Evolutionary conservation across 768 basidiomycete genomes (phyloP).

Genomic region (Rhodotorula diobovata): DNA sequence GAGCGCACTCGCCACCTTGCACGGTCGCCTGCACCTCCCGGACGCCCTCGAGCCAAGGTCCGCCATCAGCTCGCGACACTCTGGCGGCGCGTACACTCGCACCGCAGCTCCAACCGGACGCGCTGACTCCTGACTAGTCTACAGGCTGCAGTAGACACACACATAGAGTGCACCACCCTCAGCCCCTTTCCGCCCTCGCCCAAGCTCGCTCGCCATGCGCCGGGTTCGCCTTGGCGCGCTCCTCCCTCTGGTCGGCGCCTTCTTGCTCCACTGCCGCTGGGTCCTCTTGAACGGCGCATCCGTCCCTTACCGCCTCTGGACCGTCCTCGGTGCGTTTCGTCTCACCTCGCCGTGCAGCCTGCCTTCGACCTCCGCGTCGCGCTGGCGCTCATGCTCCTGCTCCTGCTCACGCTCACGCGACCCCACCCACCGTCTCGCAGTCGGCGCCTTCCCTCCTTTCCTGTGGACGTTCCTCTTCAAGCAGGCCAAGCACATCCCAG

Average conservation of each 20-base stretch:
- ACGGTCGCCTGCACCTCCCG: too few relatives aligned
- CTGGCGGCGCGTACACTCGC: too few relatives aligned
- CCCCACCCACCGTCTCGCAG: background rate
- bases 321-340: conserved; percentile 29
- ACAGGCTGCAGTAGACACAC: too few relatives aligned
- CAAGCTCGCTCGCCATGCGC: background rate
- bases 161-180: background rate
- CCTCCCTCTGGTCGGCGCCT: background rate
- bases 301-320: conserved; percentile 24
- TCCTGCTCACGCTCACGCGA: background rate
- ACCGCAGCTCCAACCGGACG: too few relatives aligned
- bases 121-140: too few relatives aligned
- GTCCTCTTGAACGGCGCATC: conserved; percentile 23
- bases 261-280: conserved; percentile 28
- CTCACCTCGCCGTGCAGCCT: too few relatives aligned
- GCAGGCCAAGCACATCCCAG: conserved; percentile 31
- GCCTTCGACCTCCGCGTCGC: background rate
- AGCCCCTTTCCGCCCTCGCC: background rate
- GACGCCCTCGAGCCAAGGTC: too few relatives aligned
- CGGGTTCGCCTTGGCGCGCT: conserved; percentile 6
- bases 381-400: background rate
- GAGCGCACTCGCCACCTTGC: too few relatives aligned
- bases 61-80: too few relatives aligned
- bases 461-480: conserved; percentile 35
- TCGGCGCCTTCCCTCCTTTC: conserved; percentile 25